Evolutionary conservation across 371 early-diverging fungal species (phyloP).

Genomic region (Mortierella sp.): DNA sequence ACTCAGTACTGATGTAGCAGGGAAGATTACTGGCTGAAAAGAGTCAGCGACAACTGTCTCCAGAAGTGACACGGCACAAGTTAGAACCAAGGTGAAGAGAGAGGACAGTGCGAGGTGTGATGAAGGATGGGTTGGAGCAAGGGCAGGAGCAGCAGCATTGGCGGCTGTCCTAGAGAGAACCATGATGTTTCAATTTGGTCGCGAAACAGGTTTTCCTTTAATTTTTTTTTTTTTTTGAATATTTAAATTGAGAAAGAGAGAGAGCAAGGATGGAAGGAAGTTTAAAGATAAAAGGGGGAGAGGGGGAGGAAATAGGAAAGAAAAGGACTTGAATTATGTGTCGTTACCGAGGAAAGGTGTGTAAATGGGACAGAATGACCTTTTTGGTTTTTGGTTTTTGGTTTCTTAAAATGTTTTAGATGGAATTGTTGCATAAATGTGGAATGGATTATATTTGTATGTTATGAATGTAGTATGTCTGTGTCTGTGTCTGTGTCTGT

Average conservation of each 20-base stretch:
- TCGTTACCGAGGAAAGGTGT: neutral
- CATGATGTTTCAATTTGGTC: neutral
- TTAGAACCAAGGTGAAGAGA: neutral
- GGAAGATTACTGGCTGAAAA: slow-evolving; percentile 33
- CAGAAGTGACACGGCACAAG: neutral
- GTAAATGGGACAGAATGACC: neutral
- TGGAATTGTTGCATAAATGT: neutral
- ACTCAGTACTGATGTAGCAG: slow-evolving; percentile 30
- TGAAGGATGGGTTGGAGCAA: neutral
- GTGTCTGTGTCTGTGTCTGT: no score
- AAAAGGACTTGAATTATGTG: neutral
- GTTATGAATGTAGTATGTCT: no score
- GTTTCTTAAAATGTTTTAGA: neutral
- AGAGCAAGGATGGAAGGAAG: neutral
- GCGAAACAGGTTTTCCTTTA: neutral
- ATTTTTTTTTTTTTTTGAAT: neutral
- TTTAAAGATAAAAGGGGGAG: neutral
- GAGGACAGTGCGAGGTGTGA: neutral
- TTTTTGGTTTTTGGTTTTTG: no score
- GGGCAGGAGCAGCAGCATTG: slow-evolving; percentile 2
- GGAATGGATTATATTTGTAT: no score
- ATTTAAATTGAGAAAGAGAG: neutral
- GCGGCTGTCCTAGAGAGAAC: neutral
- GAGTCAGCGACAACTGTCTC: neutral
- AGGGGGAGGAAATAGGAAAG: neutral